Percentiles rank a stretch among this genome's conserved stretches.
phyloP scores from a whole-genome alignment of 2,329 filamentous ascomycete species.

The Colletotrichum brevisporum region DNA sequence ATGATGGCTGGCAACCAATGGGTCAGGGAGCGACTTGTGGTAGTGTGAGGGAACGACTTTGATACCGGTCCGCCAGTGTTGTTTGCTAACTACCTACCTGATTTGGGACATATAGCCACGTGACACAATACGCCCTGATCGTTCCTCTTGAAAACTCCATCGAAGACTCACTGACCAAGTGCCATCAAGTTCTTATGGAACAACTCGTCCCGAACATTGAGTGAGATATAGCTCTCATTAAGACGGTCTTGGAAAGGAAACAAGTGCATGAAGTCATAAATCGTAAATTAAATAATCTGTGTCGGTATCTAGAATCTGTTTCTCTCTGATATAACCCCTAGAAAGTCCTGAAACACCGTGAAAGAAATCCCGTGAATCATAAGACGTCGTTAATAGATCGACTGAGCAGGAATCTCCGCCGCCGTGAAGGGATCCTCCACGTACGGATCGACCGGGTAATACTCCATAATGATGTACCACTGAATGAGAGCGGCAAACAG shows the following conservation, averaged over 20 bases:
- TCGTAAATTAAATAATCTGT: conserved; percentile 38
- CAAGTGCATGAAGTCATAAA: conserved; percentile 1
- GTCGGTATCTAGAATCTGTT: conserved; percentile 24
- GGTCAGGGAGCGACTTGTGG: no score
- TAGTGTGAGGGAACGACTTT: no score
- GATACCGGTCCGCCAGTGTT: no score
- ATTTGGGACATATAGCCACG: no score
- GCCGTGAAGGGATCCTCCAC: conserved; percentile 7
- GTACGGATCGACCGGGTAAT: conserved; percentile 31
- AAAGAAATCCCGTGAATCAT: not conserved
- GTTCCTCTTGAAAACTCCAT: no score
- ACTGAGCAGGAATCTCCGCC: conserved; percentile 34
- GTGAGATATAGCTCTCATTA: no score
- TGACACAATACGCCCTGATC: no score
- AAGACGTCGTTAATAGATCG: conserved; percentile 29
- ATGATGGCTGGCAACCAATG: no score
- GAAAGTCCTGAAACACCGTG: not conserved
- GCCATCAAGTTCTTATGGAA: no score
- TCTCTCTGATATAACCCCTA: conserved; percentile 21
- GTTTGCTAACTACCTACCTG: no score
- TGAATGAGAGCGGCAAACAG: conserved; percentile 31
- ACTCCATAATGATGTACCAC: conserved; percentile 40
- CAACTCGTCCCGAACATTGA: no score
- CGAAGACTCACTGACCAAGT: no score
- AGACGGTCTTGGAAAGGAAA: not conserved